Evolutionary conservation across 2,329 filamentous ascomycete genomes (phyloP).

Genomic region (Chalaropsis thielavioides): DNA sequence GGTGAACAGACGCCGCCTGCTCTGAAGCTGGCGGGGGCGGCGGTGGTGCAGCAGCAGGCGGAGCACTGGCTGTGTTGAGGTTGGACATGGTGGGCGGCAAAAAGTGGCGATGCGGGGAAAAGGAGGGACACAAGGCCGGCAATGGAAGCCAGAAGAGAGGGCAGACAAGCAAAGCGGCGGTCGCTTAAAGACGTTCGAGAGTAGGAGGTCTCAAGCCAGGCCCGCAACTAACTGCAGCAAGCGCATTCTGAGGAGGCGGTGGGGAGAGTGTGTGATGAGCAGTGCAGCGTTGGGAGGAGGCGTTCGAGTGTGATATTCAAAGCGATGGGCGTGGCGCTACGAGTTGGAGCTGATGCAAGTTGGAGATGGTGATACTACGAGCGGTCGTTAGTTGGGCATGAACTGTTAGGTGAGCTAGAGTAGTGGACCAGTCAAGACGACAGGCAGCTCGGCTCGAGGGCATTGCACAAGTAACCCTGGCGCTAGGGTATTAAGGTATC

Average conservation of each 20-base stretch:
- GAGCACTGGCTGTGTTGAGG: neutral
- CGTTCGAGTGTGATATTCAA: no score
- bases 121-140: neutral
- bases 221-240: neutral
- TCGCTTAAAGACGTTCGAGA: neutral
- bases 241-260: neutral
- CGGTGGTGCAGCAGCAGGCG: neutral
- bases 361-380: no score
- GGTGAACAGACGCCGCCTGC: slow-evolving; percentile 23
- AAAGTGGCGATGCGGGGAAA: neutral
- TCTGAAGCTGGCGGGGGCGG: slow-evolving; percentile 19
- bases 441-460: neutral
- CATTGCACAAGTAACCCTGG: neutral
- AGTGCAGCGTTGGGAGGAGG: neutral
- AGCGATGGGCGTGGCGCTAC: no score
- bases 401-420: no score
- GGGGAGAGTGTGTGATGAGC: neutral
- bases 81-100: neutral
- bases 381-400: no score
- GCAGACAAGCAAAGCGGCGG: neutral
- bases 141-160: neutral
- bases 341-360: no score
- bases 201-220: slow-evolving; percentile 1
- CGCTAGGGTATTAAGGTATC: neutral
- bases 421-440: no score